Evolutionary conservation across 139 green algal species (phyloP), one percentile per base, ranked within the genome.

Genomic region (Tetraselmis striata): DNA sequence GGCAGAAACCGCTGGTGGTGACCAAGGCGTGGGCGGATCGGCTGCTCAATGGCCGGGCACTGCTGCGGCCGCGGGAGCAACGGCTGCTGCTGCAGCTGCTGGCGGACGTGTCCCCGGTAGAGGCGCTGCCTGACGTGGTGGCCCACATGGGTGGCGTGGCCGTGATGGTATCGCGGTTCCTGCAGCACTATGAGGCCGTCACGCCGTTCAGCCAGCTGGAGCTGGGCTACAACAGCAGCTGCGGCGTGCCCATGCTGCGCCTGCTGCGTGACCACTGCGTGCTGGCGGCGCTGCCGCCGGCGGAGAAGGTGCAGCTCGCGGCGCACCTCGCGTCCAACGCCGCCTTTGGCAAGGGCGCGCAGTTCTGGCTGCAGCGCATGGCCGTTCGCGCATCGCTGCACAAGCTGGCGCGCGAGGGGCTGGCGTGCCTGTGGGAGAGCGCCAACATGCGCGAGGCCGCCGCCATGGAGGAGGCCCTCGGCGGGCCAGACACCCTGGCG

Each of bases 331-430:
- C 32, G 2, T 59, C 28, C 28, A 31, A 32, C 28, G 77, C 77
- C 28, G 31, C 29, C 2, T 80, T 59, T 80, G 77, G 77, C 18
- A 59, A 59, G 31, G 77, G 77, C 28, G 28, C 32, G 5, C 31
- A 31, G 27, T 80, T 59, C 29, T 80, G 32, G 29, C 32, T 80
- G 29, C 77, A 80, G 29, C 31, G 32, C 29, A 80, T 5, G 11
- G 45, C 78, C n/a, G 59, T 86, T 23, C 82, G 85, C 23, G 27
- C 30, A 1, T 84, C 83, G 29, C 58, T 87, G 76, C 89, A 93
- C 89, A 93, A 93, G 84, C 79, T 87, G 23, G 86, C 84, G 30
- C 89, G 89, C 59, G 89, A 93, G 83, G 89, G 83, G 27, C 84
- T 93, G 83, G 2, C 74, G 29, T 93, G 89, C 84, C 81, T 93